A percentile compares a stretch with the other conserved stretches of the same genome.
Conservation (phyloP, 2,329 filamentous ascomycete species). For the Camptophora hylomeconis region DNA sequence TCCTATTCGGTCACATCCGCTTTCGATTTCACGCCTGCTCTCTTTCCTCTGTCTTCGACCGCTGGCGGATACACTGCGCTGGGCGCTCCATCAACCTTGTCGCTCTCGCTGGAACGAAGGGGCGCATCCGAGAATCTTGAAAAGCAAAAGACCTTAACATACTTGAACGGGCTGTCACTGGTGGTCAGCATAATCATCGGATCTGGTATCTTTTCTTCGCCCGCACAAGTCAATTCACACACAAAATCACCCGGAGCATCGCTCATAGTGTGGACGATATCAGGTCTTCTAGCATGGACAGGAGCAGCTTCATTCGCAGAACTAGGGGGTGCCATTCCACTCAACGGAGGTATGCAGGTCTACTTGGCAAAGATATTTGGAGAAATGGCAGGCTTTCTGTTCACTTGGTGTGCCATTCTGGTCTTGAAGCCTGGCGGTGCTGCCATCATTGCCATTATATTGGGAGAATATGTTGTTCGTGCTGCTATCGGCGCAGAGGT, state of each 20-base stretch:
- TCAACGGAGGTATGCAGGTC: slow-evolving; percentile 88
- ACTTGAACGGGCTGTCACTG: slow-evolving; percentile 80
- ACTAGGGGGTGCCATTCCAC: slow-evolving; percentile 83
- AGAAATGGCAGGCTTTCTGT: slow-evolving; percentile 82
- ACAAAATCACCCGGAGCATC: slow-evolving; percentile 84
- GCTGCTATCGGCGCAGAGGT: slow-evolving; percentile 79
- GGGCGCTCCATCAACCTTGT: slow-evolving; percentile 54
- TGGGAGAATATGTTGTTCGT: slow-evolving; percentile 91
- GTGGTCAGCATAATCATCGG: slow-evolving; percentile 91
- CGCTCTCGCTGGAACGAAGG: slow-evolving; percentile 30
- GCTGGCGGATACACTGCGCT: slow-evolving; percentile 73
- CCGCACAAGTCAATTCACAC: slow-evolving; percentile 81
- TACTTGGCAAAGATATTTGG: slow-evolving; percentile 96
- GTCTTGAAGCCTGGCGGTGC: slow-evolving; percentile 88
- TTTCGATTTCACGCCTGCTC: slow-evolving; percentile 87
- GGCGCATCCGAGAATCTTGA: slow-evolving; percentile 66
- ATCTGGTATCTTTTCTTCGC: slow-evolving; percentile 90
- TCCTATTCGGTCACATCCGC: slow-evolving; percentile 84
- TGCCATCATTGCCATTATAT: slow-evolving; percentile 93
- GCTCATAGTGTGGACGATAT: slow-evolving; percentile 80
- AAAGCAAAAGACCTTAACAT: slow-evolving; percentile 91
- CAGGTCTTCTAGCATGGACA: slow-evolving; percentile 90
- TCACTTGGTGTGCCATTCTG: slow-evolving; percentile 89
- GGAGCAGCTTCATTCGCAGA: slow-evolving; percentile 92
- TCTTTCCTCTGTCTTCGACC: slow-evolving; percentile 84